phyloP scores from a whole-genome alignment of 2,329 filamentous ascomycete species.

The Cercospora sp. region DNA sequence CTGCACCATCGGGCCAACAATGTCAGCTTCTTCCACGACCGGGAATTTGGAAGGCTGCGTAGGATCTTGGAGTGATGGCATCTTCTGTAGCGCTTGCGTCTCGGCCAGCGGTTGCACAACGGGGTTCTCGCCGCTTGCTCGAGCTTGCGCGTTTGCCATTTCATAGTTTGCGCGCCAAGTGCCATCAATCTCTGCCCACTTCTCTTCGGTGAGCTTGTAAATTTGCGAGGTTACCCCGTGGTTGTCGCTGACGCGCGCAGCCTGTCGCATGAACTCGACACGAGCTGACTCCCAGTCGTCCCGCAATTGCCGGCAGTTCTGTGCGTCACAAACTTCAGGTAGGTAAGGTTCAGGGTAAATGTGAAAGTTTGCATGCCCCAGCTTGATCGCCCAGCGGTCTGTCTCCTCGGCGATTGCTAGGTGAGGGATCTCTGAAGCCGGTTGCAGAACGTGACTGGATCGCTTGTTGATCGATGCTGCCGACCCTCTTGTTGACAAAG shows the following conservation, averaged over 20 bases:
- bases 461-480: conserved; percentile 68
- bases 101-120: conserved; percentile 46
- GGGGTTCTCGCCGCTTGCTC: conserved; percentile 43
- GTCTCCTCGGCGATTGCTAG: conserved; percentile 54
- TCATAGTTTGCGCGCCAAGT: conserved; percentile 73
- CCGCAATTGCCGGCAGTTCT: conserved; percentile 66
- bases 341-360: conserved; percentile 80
- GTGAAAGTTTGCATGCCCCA: conserved; percentile 92
- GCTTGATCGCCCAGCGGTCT: conserved; percentile 72
- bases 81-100: conserved; percentile 60
- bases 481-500: conserved; percentile 76
- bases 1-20: conserved; percentile 85
- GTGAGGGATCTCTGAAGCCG: conserved; percentile 63
- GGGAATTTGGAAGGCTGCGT: conserved; percentile 78
- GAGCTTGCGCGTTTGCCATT: conserved; percentile 49
- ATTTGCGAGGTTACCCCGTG: conserved; percentile 88
- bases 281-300: conserved; percentile 81
- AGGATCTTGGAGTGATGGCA: conserved; percentile 69
- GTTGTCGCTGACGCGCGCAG: conserved; percentile 84
- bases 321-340: conserved; percentile 59
- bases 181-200: conserved; percentile 79
- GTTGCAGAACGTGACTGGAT: conserved; percentile 50
- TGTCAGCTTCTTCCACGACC: conserved; percentile 82
- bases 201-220: conserved; percentile 79
- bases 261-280: conserved; percentile 84